Evolutionary conservation across 139 green algal genomes (phyloP).

Genomic region (Micromonas pusilla): DNA sequence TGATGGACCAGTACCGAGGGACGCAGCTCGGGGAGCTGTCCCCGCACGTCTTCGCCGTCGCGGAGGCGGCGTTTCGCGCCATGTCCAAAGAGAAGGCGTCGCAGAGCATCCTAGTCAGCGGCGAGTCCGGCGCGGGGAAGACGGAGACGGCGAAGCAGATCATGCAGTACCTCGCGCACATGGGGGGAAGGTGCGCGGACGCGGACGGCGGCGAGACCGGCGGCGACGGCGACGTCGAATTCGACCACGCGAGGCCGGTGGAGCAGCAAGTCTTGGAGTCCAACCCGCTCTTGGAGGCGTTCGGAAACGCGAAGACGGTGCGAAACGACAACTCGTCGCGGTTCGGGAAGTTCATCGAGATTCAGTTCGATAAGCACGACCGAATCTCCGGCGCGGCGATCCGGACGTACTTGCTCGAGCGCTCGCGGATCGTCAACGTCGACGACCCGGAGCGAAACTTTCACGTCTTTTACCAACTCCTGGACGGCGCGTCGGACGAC

Average conservation of each 20-base stretch:
- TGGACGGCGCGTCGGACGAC: slow-evolving; percentile 64
- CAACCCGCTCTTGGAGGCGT: slow-evolving; percentile 96
- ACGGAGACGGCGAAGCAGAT: slow-evolving; percentile 99
- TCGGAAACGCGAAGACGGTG: slow-evolving; percentile 98
- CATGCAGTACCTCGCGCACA: slow-evolving; percentile 89
- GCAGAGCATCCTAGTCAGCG: slow-evolving; percentile 52
- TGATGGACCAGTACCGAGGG: slow-evolving; percentile 78
- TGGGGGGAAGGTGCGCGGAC: slow-evolving; percentile 35
- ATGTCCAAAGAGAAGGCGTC: neutral
- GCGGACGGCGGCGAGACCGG: neutral
- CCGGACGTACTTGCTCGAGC: slow-evolving; percentile 93
- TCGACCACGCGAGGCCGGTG: slow-evolving; percentile 1
- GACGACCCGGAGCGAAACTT: slow-evolving; percentile 96
- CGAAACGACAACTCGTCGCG: slow-evolving; percentile 95
- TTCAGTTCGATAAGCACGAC: slow-evolving; percentile 76
- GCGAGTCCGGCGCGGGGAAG: slow-evolving; percentile 96
- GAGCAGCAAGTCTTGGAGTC: slow-evolving; percentile 64
- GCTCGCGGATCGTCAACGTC: slow-evolving; percentile 81
- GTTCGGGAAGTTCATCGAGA: slow-evolving; percentile 99
- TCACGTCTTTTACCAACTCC: slow-evolving; percentile 99
- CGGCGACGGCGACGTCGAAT: neutral
- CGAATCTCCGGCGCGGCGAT: slow-evolving; percentile 44
- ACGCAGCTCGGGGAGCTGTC: slow-evolving; percentile 78
- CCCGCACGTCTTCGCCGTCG: slow-evolving; percentile 75
- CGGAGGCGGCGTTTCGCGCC: slow-evolving; percentile 53